phyloP scores from a whole-genome alignment of 192 early-diverging fungal genomes.

The Radiomyces spectabilis region DNA sequence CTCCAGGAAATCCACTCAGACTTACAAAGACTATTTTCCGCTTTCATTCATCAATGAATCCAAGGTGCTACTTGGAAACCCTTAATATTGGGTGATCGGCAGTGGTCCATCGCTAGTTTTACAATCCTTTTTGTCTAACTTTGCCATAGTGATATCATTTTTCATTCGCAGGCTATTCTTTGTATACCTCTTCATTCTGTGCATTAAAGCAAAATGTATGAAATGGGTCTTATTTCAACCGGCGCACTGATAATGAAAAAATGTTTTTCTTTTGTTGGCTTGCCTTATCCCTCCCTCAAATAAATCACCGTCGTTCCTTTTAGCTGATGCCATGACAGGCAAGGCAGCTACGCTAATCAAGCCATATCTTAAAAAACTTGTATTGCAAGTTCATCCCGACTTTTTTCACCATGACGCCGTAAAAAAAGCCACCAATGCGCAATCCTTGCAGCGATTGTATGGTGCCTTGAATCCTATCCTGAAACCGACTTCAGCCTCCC shows the following conservation, averaged over 20 bases:
- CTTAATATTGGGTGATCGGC: too few species aligned
- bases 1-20: too few species aligned
- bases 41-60: too few species aligned
- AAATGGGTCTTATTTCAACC: not conserved
- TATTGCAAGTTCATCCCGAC: constrained; percentile 17
- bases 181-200: too few species aligned
- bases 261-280: not conserved
- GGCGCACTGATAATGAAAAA: not conserved
- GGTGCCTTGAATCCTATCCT: constrained; percentile 1
- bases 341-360: constrained; percentile 6
- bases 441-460: constrained; percentile 5
- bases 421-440: constrained; percentile 11
- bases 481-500: not conserved
- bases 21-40: too few species aligned
- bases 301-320: not conserved
- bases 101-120: too few species aligned
- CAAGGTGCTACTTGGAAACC: too few species aligned
- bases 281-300: not conserved
- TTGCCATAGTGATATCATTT: too few species aligned
- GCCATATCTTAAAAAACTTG: constrained; percentile 17
- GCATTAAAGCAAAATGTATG: too few species aligned
- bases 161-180: too few species aligned
- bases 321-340: not conserved
- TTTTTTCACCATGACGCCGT: constrained; percentile 11
- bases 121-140: too few species aligned